These are phyloP conservation scores for Scutellaria baicalensis DNA, from an alignment of 257 asterid genomes.

Conservation along the genomic window DNA sequence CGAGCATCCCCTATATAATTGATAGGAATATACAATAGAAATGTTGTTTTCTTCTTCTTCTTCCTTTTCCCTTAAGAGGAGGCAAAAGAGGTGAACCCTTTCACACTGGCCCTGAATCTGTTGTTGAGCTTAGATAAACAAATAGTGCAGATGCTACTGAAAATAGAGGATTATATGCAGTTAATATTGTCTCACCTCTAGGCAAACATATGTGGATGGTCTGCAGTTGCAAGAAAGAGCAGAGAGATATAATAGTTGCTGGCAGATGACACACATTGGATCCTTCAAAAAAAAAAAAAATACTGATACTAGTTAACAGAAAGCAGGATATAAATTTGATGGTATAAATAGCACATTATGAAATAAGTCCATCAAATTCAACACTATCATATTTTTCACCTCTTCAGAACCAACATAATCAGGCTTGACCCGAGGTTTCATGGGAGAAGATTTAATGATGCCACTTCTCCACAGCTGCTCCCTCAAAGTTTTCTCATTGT, in stretches of 20 bases:
- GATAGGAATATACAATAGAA: background rate
- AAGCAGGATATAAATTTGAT: background rate
- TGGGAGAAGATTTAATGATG: conserved; percentile 54
- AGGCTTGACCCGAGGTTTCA: conserved; percentile 62
- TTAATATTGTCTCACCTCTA: conserved; percentile 57
- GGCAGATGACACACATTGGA: conserved; percentile 84
- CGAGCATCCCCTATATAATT: background rate
- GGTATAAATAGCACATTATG: background rate
- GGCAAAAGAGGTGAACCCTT: background rate
- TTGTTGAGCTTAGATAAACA: background rate
- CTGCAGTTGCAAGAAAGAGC: conserved; percentile 88
- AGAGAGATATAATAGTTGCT: conserved; percentile 75
- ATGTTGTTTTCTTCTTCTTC: background rate
- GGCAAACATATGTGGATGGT: conserved; percentile 74
- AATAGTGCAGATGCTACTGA: background rate
- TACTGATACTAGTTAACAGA: conserved; percentile 20
- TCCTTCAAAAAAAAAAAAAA: conserved; percentile 52
- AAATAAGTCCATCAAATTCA: background rate
- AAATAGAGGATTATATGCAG: conserved; percentile 1
- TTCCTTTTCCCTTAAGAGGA: background rate
- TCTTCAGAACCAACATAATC: conserved; percentile 80
- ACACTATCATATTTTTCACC: conserved; percentile 38
- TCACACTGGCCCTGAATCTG: background rate
- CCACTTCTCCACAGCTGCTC: conserved; percentile 85
- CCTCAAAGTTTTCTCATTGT: conserved; percentile 72